Evolutionary conservation across 257 asterid genomes (phyloP).

Genomic region (Voacanga thouarsii): DNA sequence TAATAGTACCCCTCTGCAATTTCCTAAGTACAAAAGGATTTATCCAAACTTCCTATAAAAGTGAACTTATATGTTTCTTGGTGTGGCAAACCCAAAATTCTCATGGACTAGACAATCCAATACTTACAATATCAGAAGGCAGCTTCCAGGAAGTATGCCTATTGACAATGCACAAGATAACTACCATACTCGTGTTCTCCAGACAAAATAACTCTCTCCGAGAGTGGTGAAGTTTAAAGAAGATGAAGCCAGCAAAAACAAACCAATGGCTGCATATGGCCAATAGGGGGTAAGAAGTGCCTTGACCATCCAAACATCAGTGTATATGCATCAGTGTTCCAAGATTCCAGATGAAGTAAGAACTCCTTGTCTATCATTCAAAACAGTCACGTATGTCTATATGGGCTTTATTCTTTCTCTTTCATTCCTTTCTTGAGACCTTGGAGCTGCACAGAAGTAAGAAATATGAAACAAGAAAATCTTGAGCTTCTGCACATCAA

Average conservation of each 20-base stretch:
- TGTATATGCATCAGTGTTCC: slow-evolving; percentile 17
- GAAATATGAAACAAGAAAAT: background rate
- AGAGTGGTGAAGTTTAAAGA: slow-evolving; percentile 18
- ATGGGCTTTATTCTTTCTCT: slow-evolving; percentile 24
- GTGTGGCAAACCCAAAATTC: slow-evolving; percentile 15
- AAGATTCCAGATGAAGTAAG: slow-evolving; percentile 18
- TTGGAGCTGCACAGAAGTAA: slow-evolving; percentile 43
- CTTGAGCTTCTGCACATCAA: background rate
- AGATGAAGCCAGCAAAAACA: slow-evolving; percentile 30
- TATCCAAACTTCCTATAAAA: slow-evolving; percentile 10
- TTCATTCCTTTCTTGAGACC: slow-evolving; percentile 38
- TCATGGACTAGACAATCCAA: slow-evolving; percentile 20
- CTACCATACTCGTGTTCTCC: slow-evolving; percentile 25
- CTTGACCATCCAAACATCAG: slow-evolving; percentile 24
- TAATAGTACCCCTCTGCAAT: background rate
- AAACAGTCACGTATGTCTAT: slow-evolving; percentile 23
- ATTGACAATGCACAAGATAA: slow-evolving; percentile 25
- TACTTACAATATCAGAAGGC: slow-evolving; percentile 48
- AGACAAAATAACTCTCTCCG: slow-evolving; percentile 25
- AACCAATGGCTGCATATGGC: slow-evolving; percentile 24
- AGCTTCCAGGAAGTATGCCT: slow-evolving; percentile 29
- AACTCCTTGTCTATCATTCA: slow-evolving; percentile 10
- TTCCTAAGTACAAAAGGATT: slow-evolving; percentile 9
- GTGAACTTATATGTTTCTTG: background rate
- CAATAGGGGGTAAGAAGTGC: slow-evolving; percentile 9